Evolutionary conservation across 169 alveolate genomes (phyloP), one percentile per base, ranked within the genome.

Genomic region (Ichthyophthirius multifiliis): DNA sequence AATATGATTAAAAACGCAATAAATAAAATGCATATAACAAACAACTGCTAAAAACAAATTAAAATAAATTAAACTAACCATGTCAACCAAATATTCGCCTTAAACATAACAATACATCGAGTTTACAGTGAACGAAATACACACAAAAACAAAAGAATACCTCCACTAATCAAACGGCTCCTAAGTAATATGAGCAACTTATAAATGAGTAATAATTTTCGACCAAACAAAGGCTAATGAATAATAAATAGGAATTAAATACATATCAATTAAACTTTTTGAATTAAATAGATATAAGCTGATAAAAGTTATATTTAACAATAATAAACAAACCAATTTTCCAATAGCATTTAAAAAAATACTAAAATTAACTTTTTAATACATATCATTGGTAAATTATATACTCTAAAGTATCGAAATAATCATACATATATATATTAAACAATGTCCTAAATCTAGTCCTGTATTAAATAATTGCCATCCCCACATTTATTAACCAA

Each of bases 401-500:
- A 55, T 27, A 16, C 23, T 55, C 18, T 55, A 27, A 12, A 55
- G 13, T 1, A 27, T 18, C 4, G 71, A 55, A 34, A 55, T 55
- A 20, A 55, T 18, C 23, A 55, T 27, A 10, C 43, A 15, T 15
- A 39, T 10, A 10, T 27, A 0, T 9, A 55, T n/a, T 20, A 27
- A 6, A 20, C 43, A n/a, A 27, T 55, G 43, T 20, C 32, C 71
- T 15, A 23, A 4, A 15, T 34, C 31, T 18, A 65, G 12, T 5
- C 44, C 76, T 65, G 64, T 43, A 16, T 64, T 43, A 32, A 16
- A 31, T 16, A 43, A 23, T 43, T 78, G 48, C n/a, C 43, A 31
- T 12, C 39, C 45, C 90, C 83, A 75, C 31, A 43, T 76, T 34
- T 44, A 41, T 47, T 71, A 45, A 4, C 83, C 83, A 43, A 35